Percentiles rank a stretch among this genome's conserved stretches.
These are phyloP conservation scores for Afroboletus lepidellus DNA, from an alignment of 1,284 basidiomycete species.

Conservation along the genomic window DNA sequence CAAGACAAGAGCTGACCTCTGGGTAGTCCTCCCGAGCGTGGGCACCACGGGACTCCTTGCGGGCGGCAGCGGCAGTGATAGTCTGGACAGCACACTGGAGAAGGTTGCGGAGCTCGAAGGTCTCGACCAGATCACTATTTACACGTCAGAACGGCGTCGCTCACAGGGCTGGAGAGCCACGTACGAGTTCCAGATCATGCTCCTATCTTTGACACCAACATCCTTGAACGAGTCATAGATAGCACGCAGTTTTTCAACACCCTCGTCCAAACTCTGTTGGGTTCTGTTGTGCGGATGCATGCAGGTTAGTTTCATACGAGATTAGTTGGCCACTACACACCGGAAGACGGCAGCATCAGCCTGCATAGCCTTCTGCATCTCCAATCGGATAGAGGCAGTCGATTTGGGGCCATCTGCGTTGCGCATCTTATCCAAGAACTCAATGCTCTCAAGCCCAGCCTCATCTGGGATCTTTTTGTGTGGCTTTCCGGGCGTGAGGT, in stretches of 20 bases:
- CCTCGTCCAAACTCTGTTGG: conserved; percentile 88
- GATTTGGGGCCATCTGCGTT: conserved; percentile 80
- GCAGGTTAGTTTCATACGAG: conserved; percentile 17
- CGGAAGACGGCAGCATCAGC: conserved; percentile 89
- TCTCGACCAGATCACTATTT: conserved; percentile 89
- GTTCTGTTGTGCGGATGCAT: conserved; percentile 54
- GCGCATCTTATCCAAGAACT: conserved; percentile 89
- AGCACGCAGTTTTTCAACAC: conserved; percentile 82
- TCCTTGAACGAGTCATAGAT: conserved; percentile 90
- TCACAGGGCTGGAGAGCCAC: conserved; percentile 26
- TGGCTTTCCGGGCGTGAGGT: conserved; percentile 83
- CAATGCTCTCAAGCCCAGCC: conserved; percentile 84
- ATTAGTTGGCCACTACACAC: conserved; percentile 36
- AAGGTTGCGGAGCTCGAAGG: conserved; percentile 94
- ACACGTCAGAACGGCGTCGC: conserved; percentile 14
- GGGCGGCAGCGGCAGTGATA: conserved; percentile 90
- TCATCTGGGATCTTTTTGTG: conserved; percentile 90
- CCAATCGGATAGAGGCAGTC: conserved; percentile 88
- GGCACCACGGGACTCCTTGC: conserved; percentile 96
- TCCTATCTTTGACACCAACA: conserved; percentile 95
- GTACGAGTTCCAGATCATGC: conserved; percentile 99
- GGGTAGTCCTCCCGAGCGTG: conserved; percentile 97
- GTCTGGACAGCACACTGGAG: conserved; percentile 96
- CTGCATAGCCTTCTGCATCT: conserved; percentile 99
- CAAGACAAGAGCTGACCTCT: conserved; percentile 51